These are phyloP conservation scores for Teunomyces aglyptinius DNA, from an alignment of 805 yeast species.

Conservation along the genomic window DNA sequence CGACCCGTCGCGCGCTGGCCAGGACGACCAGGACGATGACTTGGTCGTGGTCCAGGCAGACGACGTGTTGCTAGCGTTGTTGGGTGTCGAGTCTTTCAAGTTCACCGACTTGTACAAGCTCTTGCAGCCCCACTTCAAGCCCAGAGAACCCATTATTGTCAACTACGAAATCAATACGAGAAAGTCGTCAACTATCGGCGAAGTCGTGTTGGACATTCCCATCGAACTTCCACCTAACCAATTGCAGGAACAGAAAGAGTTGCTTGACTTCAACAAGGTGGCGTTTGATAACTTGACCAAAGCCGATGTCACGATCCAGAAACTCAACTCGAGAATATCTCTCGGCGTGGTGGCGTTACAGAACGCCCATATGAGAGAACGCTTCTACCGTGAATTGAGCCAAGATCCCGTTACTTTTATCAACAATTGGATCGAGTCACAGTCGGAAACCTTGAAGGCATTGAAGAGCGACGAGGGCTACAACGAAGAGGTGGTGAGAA, in stretches of 20 bases:
- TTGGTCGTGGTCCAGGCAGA: constrained; percentile 40
- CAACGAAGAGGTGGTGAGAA: constrained; percentile 84
- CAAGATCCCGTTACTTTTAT: constrained; percentile 77
- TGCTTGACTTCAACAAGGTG: constrained; percentile 34
- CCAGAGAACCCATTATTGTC: constrained; percentile 75
- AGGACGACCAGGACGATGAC: constrained; percentile 29
- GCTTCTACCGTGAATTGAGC: constrained; percentile 71
- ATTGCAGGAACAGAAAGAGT: constrained; percentile 36
- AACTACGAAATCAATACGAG: constrained; percentile 77
- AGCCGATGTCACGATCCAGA: constrained; percentile 44
- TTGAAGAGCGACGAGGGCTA: constrained; percentile 87
- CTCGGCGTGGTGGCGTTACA: constrained; percentile 53
- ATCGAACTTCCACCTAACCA: constrained; percentile 39
- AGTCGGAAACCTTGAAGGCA: constrained; percentile 80
- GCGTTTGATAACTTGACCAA: constrained; percentile 44
- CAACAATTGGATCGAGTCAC: constrained; percentile 71
- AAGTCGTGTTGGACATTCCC: constrained; percentile 70
- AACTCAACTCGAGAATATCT: constrained; percentile 41
- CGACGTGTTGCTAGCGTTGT: constrained; percentile 44
- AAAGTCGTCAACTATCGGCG: constrained; percentile 76
- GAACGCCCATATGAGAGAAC: constrained; percentile 62
- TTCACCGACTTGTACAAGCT: constrained; percentile 73
- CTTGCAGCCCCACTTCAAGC: constrained; percentile 67
- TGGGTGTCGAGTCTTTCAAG: constrained; percentile 53
- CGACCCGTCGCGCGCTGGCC: constrained; percentile 11